Evolutionary conservation across 2,329 filamentous ascomycete genomes (phyloP).

Genomic region (Fusarium fracticaudum): DNA sequence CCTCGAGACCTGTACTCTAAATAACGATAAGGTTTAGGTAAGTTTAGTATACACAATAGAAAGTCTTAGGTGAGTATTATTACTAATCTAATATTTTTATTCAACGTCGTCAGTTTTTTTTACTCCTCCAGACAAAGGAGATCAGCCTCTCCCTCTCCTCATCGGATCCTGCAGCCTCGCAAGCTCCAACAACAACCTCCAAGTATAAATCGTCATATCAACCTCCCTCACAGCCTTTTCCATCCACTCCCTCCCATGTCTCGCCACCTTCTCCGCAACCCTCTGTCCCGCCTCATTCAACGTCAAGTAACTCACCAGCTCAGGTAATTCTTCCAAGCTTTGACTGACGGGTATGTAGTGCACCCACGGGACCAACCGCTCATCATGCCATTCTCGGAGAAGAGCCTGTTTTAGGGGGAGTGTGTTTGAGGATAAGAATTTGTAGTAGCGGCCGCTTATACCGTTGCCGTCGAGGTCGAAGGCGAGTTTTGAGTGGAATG

Average conservation of each 20-base stretch:
- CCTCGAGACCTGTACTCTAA: not conserved
- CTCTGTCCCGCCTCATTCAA: constrained; percentile 56
- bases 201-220: constrained; percentile 69
- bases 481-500: constrained; percentile 52
- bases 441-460: constrained; percentile 63
- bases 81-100: not conserved
- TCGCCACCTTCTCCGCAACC: constrained; percentile 61
- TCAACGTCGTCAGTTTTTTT: not conserved
- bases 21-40: not conserved
- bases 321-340: constrained; percentile 61
- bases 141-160: not conserved
- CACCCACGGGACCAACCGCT: constrained; percentile 64
- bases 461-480: constrained; percentile 67
- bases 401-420: constrained; percentile 62
- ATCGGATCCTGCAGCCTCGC: constrained; percentile 52
- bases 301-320: constrained; percentile 59
- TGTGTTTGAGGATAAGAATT: constrained; percentile 58
- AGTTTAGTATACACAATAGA: not conserved
- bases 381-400: constrained; percentile 67
- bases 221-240: constrained; percentile 62
- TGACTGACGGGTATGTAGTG: constrained; percentile 65
- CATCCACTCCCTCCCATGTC: constrained; percentile 65
- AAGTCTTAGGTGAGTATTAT: not conserved
- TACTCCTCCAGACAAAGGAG: not conserved
- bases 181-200: constrained; percentile 68